Evolutionary conservation across 108 stramenopile genomes (phyloP).

Genomic region (Mayamaea pseudoterrestris): DNA sequence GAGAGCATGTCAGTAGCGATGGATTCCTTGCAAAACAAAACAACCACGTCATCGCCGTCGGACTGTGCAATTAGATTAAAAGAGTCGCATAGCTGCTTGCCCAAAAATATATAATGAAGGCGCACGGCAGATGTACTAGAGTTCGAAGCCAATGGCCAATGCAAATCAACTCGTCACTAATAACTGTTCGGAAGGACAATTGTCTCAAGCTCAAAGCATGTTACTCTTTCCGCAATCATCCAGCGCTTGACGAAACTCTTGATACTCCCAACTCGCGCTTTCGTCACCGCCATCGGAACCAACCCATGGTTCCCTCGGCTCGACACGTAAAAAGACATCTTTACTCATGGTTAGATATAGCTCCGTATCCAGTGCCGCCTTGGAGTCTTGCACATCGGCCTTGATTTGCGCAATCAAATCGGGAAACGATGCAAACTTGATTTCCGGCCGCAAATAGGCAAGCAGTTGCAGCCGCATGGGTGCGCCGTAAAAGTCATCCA

Average conservation of each 20-base stretch:
- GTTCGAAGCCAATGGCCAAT: not conserved
- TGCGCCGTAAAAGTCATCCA: conserved; percentile 69
- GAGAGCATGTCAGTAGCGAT: too few species aligned
- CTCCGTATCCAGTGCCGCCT: conserved; percentile 26
- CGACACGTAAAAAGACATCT: conserved; percentile 34
- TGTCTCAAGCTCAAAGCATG: too few species aligned
- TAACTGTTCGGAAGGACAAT: too few species aligned
- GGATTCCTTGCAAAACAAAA: too few species aligned
- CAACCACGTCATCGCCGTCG: too few species aligned
- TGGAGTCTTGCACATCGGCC: conserved; percentile 55
- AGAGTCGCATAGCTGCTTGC: not conserved
- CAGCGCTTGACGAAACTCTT: conserved; percentile 8
- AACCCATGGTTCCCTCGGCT: conserved; percentile 27
- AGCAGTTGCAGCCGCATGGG: conserved; percentile 60
- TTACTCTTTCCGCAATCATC: not conserved
- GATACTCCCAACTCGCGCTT: conserved; percentile 66
- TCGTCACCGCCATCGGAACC: conserved; percentile 60
- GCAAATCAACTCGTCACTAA: not conserved
- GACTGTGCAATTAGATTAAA: too few species aligned
- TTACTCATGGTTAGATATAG: conserved; percentile 15
- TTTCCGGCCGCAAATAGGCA: conserved; percentile 67
- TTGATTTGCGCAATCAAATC: conserved; percentile 63
- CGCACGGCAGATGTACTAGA: not conserved
- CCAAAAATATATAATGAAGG: not conserved
- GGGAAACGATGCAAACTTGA: conserved; percentile 68